A percentile compares a stretch with the other conserved stretches of the same genome.
These are phyloP conservation scores for Cladosporium sp. DNA, from an alignment of 2,329 filamentous ascomycete genomes.

Conservation along the genomic window DNA sequence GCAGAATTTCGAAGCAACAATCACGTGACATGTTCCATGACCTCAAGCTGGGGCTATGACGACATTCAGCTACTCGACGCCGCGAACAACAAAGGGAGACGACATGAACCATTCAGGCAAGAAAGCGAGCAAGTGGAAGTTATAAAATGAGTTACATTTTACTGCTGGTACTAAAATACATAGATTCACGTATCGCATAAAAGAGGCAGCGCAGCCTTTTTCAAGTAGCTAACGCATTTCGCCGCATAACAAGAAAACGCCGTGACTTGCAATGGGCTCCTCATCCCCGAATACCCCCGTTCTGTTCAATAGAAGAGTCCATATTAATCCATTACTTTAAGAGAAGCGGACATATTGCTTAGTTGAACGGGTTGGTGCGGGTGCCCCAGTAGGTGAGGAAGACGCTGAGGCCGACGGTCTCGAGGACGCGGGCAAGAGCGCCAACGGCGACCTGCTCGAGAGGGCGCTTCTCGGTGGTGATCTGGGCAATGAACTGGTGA, in stretches of 20 bases:
- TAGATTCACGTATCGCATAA: slow-evolving; percentile 12
- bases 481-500: slow-evolving; percentile 71
- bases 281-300: slow-evolving; percentile 3
- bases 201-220: neutral
- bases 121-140: neutral
- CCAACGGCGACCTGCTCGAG: slow-evolving; percentile 85
- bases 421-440: slow-evolving; percentile 76
- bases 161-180: slow-evolving; percentile 13
- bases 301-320: slow-evolving; percentile 7
- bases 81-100: too few relatives aligned
- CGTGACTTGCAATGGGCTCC: neutral
- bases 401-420: slow-evolving; percentile 86
- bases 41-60: neutral
- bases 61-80: too few relatives aligned
- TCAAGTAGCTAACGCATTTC: neutral
- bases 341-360: slow-evolving; percentile 35
- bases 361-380: slow-evolving; percentile 85
- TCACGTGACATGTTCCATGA: neutral
- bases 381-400: slow-evolving; percentile 98
- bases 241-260: neutral
- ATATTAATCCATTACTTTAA: slow-evolving; percentile 1
- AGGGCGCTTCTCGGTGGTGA: slow-evolving; percentile 87
- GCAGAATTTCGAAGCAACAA: neutral
- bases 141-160: slow-evolving; percentile 9
- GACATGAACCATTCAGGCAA: neutral